These are phyloP conservation scores for Aureobasidium sp. DNA, from an alignment of 2,329 filamentous ascomycete genomes.

Conservation along the genomic window DNA sequence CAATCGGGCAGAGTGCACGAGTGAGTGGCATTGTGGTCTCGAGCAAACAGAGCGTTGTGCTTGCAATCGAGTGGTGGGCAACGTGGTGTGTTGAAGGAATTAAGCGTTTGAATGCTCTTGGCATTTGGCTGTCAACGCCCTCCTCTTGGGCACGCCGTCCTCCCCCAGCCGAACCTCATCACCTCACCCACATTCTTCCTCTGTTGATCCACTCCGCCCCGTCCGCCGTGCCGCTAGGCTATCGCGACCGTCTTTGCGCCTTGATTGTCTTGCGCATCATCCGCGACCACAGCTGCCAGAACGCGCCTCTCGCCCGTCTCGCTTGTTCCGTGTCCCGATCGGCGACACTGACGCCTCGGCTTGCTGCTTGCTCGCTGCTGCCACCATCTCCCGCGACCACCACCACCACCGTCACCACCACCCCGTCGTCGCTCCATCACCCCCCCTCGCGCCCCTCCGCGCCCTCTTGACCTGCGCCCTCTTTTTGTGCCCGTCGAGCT, in stretches of 20 bases:
- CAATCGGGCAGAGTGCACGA: neutral
- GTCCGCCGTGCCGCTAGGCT: conserved; percentile 13
- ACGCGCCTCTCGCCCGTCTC: neutral
- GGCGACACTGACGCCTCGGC: conserved; percentile 12
- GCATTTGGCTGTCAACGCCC: conserved; percentile 10
- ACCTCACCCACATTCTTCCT: conserved; percentile 15
- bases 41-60: neutral
- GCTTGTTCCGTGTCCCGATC: conserved; percentile 4
- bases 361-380: conserved; percentile 8
- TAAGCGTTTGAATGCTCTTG: neutral
- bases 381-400: neutral
- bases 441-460: neutral
- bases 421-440: neutral
- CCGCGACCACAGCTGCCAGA: neutral
- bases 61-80: neutral
- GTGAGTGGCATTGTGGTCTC: neutral
- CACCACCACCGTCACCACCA: neutral
- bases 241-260: conserved; percentile 6
- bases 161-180: conserved; percentile 8
- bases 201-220: conserved; percentile 13
- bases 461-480: neutral
- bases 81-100: neutral
- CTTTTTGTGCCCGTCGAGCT: neutral
- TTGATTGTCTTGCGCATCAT: conserved; percentile 2
- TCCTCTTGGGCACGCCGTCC: neutral